Base-by-base conservation (phyloP, 169 alveolate genomes). In the Eimeria praecox region DNA sequence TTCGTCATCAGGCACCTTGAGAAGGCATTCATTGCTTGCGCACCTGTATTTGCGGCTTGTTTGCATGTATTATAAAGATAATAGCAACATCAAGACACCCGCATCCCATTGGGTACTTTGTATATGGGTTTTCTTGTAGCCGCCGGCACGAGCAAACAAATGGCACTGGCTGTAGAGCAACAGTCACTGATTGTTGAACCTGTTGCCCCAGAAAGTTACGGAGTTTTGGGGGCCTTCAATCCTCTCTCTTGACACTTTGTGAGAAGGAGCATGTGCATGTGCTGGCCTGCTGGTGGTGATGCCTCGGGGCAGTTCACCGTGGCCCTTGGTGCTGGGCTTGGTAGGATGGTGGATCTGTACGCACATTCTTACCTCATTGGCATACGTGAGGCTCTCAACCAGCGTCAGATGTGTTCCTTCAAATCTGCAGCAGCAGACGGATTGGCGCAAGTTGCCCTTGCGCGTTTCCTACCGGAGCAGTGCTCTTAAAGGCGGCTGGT, bases 301-400 rank as follows among this genome's bases (percentile, higher is more conserved):
- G 91, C 91, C 77, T 56, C 20, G 77, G 54, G 73, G 69, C 91
- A 83, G 77, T 35, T 35, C 52, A 35, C 33, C 30, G 75, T 49
- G 75, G 46, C 30, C 8, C 22, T n/a, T 83, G 6, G 52, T 52
- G 91, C 73, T 56, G 33, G 91, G 33, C 24, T 20, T 83, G 91
- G 54, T 83, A 59, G 69, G 35, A 33, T 83, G 75, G 40, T 83
- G 91, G 42, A 20, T 38, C 2, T 56, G 6, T 14, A 3, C 27
- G 33, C 33, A 33, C 27, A 27, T 56, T 35, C 46, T 59, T 54
- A 35, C 77, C 24, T 12, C 91, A 52, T 46, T 56, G 12, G 91
- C 54, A 8, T 54, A 52, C 46, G 6, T 83, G 40, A 22, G 20
- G 77, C 22, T 83, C 52, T 24, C 91, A 22, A 2, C 91, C 35